A percentile compares a stretch with the other conserved stretches of the same genome.
Conservation (phyloP, 2,329 filamentous ascomycete species). For the Ceratocystis albifundus region DNA sequence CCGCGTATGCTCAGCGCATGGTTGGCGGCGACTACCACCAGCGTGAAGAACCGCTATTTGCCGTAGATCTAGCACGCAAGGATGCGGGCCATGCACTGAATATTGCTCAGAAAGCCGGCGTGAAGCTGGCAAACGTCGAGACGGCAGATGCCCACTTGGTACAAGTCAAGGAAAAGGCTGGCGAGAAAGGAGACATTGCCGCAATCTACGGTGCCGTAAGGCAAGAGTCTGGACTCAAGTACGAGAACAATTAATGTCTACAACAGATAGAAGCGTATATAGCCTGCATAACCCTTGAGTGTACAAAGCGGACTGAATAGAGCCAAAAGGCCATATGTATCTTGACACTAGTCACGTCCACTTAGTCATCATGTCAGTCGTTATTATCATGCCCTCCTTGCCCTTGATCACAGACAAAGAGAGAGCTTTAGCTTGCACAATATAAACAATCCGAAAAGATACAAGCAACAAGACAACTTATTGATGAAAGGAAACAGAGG, state of each 20-base stretch:
- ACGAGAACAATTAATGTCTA: constrained; percentile 42
- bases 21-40: constrained; percentile 62
- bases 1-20: constrained; percentile 66
- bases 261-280: not conserved
- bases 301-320: not conserved
- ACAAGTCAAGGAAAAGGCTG: constrained; percentile 54
- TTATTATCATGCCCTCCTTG: not conserved
- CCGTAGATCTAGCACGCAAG: constrained; percentile 70
- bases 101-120: constrained; percentile 52
- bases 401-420: constrained; percentile 1
- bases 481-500: not conserved
- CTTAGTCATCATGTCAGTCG: constrained; percentile 19
- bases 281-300: no score
- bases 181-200: constrained; percentile 64
- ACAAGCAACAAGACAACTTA: not conserved
- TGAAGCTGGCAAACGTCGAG: constrained; percentile 52
- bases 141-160: constrained; percentile 58
- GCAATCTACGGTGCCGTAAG: constrained; percentile 72
- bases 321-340: constrained; percentile 10
- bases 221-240: constrained; percentile 61
- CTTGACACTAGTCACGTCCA: not conserved
- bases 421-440: constrained; percentile 6
- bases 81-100: constrained; percentile 63
- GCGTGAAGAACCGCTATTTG: constrained; percentile 68
- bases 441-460: not conserved